Evolutionary conservation across 2,329 filamentous ascomycete species (phyloP).

Genomic region (Mollisia scopiformis): DNA sequence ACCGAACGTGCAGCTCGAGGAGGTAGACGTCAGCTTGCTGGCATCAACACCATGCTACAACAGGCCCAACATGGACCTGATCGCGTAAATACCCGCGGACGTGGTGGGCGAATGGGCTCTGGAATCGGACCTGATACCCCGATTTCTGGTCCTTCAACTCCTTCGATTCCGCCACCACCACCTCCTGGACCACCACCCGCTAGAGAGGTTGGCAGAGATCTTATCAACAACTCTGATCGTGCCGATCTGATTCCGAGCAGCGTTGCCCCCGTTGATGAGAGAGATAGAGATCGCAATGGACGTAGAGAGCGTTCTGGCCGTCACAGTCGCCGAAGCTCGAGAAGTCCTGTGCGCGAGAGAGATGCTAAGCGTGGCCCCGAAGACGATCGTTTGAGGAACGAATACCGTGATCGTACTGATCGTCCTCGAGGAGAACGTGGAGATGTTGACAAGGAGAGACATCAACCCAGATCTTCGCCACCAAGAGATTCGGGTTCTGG

Average conservation of each 20-base stretch:
- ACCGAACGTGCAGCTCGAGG: conserved; percentile 34
- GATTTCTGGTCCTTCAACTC: conserved; percentile 52
- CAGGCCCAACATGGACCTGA: conserved; percentile 48
- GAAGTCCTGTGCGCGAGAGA: conserved; percentile 31
- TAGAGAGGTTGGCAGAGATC: conserved; percentile 27
- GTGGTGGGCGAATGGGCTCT: conserved; percentile 39
- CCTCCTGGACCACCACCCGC: conserved; percentile 30
- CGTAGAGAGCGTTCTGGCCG: conserved; percentile 35
- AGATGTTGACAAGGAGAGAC: conserved; percentile 22
- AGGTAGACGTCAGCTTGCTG: conserved; percentile 54
- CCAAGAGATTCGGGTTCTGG: conserved; percentile 24
- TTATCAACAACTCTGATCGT: conserved; percentile 32
- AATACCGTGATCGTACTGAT: conserved; percentile 34
- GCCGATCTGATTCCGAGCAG: conserved; percentile 34
- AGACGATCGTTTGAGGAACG: conserved; percentile 32
- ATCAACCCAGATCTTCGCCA: conserved; percentile 16
- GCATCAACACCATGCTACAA: conserved; percentile 62
- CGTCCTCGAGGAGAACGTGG: conserved; percentile 16
- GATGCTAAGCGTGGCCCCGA: conserved; percentile 33
- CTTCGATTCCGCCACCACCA: conserved; percentile 56
- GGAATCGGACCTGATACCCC: conserved; percentile 54
- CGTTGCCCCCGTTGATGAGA: conserved; percentile 16
- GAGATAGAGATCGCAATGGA: conserved; percentile 33
- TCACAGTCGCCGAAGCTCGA: conserved; percentile 35
- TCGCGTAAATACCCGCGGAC: conserved; percentile 32